Evolutionary conservation across 192 early-diverging fungal genomes (phyloP), one percentile per base, ranked within the genome.

Genomic region (Coemansia sp.): DNA sequence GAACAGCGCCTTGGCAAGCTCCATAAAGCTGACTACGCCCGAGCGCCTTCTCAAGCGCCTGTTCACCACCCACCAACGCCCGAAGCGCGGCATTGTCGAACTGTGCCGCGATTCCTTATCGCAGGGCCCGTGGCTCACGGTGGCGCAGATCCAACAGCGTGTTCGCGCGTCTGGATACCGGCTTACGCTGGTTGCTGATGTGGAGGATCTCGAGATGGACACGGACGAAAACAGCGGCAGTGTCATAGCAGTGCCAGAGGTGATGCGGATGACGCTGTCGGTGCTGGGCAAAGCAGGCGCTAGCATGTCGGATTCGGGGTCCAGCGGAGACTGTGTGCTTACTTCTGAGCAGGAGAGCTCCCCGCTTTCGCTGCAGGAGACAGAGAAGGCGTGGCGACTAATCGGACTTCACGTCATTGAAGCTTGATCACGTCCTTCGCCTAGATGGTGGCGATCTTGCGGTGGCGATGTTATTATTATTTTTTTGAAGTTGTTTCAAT

Each of bases 41-140:
- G 77, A 79, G 62, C 77, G 77, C 13, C 72, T 79, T n/a, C 67
- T 79, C 50, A 70, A 67, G 29, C 71, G 77, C 57, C 66, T 79
- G 5, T 79, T 79, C 62, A 68, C 71, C 61, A 79, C 77, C 17
- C 77, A 79, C 65, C 77, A 79, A 69, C 77, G 77, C 6, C 77
- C 77, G 13, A 69, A 61, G 23, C 69, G 63, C 63, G 4, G 22
- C 5, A 20, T 38, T 4, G 19, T 22, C 15, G 40, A 35, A 35
- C 34, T 15, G 22, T 9, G 23, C 17, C 29, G 22, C 22, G 19
- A 42, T 4, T 38, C 23, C n/a, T 13, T 17, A 13, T 13, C 58
- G 23, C 67, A 61, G 62, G 67, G 63, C 15, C 59, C 53, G 58
- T 61, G 45, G 53, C 68, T 74, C 19, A 65, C 67, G 4, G 77